Evolutionary conservation across 768 basidiomycete species (phyloP), one percentile per base, ranked within the genome.

Genomic region (Multifurca ochricompacta): DNA sequence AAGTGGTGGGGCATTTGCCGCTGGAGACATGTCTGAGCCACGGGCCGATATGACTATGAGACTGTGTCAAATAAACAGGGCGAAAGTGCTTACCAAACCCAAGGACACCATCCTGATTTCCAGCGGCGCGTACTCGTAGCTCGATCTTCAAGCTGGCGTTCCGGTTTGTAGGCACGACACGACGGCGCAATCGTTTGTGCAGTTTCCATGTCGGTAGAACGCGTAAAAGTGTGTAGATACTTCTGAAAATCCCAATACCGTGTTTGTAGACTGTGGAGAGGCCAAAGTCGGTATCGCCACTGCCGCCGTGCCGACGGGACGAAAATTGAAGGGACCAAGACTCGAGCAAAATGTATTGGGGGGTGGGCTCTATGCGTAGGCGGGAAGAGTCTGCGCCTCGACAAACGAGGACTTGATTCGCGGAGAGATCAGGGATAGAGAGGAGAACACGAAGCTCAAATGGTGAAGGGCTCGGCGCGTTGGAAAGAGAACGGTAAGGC

Each of bases 241-340:
- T 87, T 46, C 89, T 77, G 71, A 91, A 91, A 18, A 90, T 76
- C 30, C 85, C 77, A 63, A 91, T 91, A 32, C 84, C 81, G 62
- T 90, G 83, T 68, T 91, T 91, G 77, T 91, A 91, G 50, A 89
- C 83, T 11, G 83, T 85, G 0, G 88, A 77, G 32, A 84, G 79
- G 13, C 82, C 78, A 35, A 85, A 73, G 54, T 85, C 83, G 45
- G 68, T 61, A 39, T 60, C 59, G 14, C 41, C 32, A 51, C 65
- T 66, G 25, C 51, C 18, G 34, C 28, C 43, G 50, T 42, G 42
- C 34, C 21, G 40, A 10, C 44, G 60, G 41, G 51, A 59, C 30
- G 64, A 61, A 61, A 83, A 81, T 36, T 64, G 68, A 54, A 90
- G 73, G 18, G 73, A 68, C 80, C 84, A 88, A 18, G 77, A 75